Evolutionary conservation across 1,139 yeast genomes (phyloP).

Genomic region (Pichia sp.): DNA sequence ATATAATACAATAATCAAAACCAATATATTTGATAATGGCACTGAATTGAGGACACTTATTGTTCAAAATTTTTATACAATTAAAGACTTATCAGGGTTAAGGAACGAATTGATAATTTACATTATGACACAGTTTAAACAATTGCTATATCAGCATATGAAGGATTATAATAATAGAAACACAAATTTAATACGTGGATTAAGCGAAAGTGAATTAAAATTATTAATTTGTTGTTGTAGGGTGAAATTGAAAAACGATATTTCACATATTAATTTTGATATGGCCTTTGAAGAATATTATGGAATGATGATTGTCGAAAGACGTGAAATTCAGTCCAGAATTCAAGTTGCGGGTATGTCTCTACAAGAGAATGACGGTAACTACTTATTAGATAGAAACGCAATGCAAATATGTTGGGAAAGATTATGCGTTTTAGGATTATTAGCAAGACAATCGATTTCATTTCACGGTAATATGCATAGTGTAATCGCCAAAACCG

Average conservation of each 20-base stretch:
- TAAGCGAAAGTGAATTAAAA: slow-evolving; percentile 66
- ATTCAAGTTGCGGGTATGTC: slow-evolving; percentile 17
- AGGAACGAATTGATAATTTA: slow-evolving; percentile 43
- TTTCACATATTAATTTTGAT: slow-evolving; percentile 61
- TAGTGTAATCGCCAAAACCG: neutral
- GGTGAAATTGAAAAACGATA: slow-evolving; percentile 52
- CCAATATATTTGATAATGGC: slow-evolving; percentile 25
- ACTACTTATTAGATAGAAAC: slow-evolving; percentile 17
- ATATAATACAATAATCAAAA: slow-evolving; percentile 50
- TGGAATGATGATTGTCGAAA: slow-evolving; percentile 44
- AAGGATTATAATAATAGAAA: slow-evolving; percentile 15
- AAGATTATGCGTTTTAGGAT: slow-evolving; percentile 19
- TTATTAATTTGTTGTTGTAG: slow-evolving; percentile 70
- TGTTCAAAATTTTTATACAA: slow-evolving; percentile 49
- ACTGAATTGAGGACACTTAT: slow-evolving; percentile 33
- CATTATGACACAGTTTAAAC: slow-evolving; percentile 22
- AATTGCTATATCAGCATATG: slow-evolving; percentile 2
- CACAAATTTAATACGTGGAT: slow-evolving; percentile 32
- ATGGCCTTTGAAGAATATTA: slow-evolving; percentile 72
- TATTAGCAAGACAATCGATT: slow-evolving; percentile 11
- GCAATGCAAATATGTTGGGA: slow-evolving; percentile 27
- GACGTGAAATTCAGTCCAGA: slow-evolving; percentile 35
- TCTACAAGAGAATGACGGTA: slow-evolving; percentile 6
- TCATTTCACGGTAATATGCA: neutral
- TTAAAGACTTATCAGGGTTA: slow-evolving; percentile 52